Conservation (phyloP, 1,284 basidiomycete genomes). For the Phenoliferia sp. region DNA sequence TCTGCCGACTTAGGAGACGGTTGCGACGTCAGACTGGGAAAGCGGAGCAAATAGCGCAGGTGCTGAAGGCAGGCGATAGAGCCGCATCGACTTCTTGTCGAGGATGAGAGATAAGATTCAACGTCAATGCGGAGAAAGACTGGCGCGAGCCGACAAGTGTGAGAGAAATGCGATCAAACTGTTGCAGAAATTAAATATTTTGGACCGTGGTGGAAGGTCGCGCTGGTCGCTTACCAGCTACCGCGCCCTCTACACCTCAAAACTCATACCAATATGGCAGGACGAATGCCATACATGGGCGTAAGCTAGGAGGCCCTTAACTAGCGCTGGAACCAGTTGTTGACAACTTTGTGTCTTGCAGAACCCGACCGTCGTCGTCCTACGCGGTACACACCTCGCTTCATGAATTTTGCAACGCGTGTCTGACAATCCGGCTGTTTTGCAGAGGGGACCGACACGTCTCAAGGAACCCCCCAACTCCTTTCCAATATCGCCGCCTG, state of each 20-base stretch:
- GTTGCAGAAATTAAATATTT: not conserved
- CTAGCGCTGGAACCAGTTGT: not conserved
- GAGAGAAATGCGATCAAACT: too few species aligned
- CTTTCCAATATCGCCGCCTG: conserved; percentile 64
- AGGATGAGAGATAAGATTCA: too few species aligned
- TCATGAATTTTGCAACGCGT: not conserved
- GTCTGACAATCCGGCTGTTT: conserved; percentile 32
- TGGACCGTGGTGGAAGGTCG: not conserved
- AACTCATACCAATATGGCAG: conserved; percentile 21
- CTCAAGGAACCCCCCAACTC: conserved; percentile 44
- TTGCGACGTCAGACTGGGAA: too few species aligned
- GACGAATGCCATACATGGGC: conserved; percentile 31
- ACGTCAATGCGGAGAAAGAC: too few species aligned
- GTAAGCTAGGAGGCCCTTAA: not conserved
- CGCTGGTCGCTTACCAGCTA: not conserved
- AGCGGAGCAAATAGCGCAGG: too few species aligned
- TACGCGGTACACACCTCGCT: conserved; percentile 7
- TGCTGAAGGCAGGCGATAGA: too few species aligned
- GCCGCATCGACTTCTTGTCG: too few species aligned
- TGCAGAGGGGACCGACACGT: conserved; percentile 43
- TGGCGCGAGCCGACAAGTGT: too few species aligned
- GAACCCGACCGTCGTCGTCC: conserved; percentile 27
- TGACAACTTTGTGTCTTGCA: not conserved
- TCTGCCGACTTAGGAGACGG: too few species aligned
- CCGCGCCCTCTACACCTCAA: not conserved